Base-by-base conservation (phyloP, 345 rosid genomes). In the Citrus inodora region DNA sequence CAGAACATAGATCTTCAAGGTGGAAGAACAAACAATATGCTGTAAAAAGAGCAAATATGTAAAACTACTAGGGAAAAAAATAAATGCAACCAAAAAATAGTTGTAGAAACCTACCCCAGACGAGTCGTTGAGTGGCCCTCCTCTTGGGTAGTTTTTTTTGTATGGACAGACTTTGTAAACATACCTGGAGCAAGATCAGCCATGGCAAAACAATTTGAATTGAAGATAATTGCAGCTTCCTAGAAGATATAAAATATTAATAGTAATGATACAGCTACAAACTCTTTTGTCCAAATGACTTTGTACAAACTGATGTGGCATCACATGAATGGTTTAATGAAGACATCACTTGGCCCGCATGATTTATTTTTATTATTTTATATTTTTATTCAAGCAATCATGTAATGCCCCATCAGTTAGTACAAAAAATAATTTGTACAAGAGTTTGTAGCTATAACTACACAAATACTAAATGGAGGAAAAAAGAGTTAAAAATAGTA, bases 81-180 rank as follows among this genome's bases (percentile, higher is more conserved):
- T 6, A n/a, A 19, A 40, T 67, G 56, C 16, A 17, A 65, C 74
- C 62, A 73, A 24, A 51, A 79, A 35, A 81, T 25, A 53, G 64
- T 61, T 58, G 67, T 37, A 64, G 8, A 75, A 40, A 65, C 93
- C 70, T 93, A 97, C 98, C 98, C 99, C 82, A 97, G 81, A 65
- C 79, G 81, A 48, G 98, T 91, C 60, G 84, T 83, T 2, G 91
- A n/a, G 75, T 90, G 81, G 33, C 93, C 96, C 81, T 97, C 98
- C 82, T 82, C 89, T 79, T 94, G 99, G 74, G 97, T 84, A 80
- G 98, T 90, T 82, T 93, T 93, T 90, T 85, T 92, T 94, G 81
- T 86, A 94, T 22, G 88, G 96, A 79, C 98, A 97, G 67, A 94
- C 92, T 86, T 92, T 97, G 91, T 97, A 97, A 77, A 90, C 84